These are phyloP conservation scores for Zoysia matrella DNA, from an alignment of 202 grass and related monocot species.

Conservation along the genomic window DNA sequence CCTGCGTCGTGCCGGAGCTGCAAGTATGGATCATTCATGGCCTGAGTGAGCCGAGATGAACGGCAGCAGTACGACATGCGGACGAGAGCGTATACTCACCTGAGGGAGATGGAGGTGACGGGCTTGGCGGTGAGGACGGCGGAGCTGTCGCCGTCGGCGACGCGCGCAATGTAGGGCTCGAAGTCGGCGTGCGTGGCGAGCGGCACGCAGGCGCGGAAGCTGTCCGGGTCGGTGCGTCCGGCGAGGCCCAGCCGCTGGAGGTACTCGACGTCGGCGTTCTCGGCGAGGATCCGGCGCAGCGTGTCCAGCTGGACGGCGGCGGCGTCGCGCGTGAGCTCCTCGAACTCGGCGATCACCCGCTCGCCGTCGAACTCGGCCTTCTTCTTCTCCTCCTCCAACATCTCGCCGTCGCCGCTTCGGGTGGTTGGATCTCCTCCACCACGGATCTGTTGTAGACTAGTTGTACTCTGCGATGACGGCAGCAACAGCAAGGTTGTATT, in stretches of 20 bases:
- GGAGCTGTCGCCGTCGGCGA: constrained; percentile 74
- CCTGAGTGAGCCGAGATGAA: background rate
- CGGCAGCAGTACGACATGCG: background rate
- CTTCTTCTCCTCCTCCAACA: constrained; percentile 71
- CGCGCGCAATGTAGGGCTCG: constrained; percentile 87
- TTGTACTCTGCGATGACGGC: background rate
- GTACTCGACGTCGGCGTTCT: no score
- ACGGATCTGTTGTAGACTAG: no score
- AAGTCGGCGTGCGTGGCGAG: constrained; percentile 72
- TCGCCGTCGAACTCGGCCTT: constrained; percentile 55
- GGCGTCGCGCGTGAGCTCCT: constrained; percentile 66
- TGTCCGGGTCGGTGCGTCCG: constrained; percentile 58
- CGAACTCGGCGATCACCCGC: constrained; percentile 77
- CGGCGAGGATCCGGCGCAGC: background rate
- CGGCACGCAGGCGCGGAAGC: constrained; percentile 68
- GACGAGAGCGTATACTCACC: constrained; percentile 28
- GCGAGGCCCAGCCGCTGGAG: no score
- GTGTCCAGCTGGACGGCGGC: constrained; percentile 64
- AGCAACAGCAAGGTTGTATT: background rate
- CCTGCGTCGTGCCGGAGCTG: constrained; percentile 97
- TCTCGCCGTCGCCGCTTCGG: constrained; percentile 5
- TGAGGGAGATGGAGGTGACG: constrained; percentile 43
- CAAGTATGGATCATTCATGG: background rate
- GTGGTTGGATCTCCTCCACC: no score
- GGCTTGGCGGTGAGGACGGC: constrained; percentile 64